Conservation (phyloP, 192 early-diverging fungal genomes). For the Coemansia sp. region DNA sequence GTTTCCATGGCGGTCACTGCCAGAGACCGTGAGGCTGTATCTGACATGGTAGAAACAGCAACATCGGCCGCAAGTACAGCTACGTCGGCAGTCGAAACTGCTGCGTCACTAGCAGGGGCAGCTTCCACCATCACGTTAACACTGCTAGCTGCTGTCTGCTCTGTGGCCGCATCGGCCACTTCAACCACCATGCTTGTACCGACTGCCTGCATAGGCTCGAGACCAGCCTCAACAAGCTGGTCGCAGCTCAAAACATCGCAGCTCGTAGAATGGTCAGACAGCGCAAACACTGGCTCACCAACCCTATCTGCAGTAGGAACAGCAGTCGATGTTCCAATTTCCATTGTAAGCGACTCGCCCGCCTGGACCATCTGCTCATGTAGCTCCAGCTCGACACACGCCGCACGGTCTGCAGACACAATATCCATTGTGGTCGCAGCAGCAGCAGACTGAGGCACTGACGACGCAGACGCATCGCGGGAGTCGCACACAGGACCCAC, state of each 20-base stretch:
- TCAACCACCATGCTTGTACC: not conserved
- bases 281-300: not conserved
- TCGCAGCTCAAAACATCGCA: not conserved
- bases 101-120: not conserved
- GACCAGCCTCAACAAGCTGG: not conserved
- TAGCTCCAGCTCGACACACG: conserved; percentile 3
- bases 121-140: not conserved
- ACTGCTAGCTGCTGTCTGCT: not conserved
- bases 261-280: not conserved
- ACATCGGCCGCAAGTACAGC: not conserved
- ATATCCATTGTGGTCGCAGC: conserved; percentile 11
- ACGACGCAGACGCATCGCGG: conserved; percentile 14
- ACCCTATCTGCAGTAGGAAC: not conserved
- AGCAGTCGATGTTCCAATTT: not conserved
- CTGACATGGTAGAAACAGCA: not conserved
- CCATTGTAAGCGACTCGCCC: not conserved
- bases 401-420: conserved; percentile 5
- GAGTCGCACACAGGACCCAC: conserved; percentile 13
- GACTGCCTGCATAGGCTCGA: not conserved
- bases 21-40: not conserved
- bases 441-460: not conserved
- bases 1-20: not conserved
- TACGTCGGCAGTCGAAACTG: not conserved
- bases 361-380: conserved; percentile 2
- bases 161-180: not conserved